These are phyloP conservation scores for Wickerhamiella brachini DNA, from an alignment of 805 yeast species.

Conservation along the genomic window DNA sequence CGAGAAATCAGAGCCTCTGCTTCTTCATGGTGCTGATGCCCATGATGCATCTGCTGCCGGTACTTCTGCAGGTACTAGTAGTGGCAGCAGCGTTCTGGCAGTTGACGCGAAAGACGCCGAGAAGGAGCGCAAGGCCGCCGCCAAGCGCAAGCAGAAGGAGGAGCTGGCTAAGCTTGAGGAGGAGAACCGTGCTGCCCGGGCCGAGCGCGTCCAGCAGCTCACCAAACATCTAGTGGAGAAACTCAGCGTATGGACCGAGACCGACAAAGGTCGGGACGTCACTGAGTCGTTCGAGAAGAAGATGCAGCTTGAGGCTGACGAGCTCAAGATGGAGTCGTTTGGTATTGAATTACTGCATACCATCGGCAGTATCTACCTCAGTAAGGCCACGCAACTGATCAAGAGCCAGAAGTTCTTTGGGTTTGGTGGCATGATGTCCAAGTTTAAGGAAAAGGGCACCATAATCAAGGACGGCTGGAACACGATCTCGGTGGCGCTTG, in stretches of 20 bases:
- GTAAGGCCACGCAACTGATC: constrained; percentile 60
- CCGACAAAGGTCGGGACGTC: constrained; percentile 50
- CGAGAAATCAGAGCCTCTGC: no score
- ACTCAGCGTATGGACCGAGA: constrained; percentile 50
- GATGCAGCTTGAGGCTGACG: constrained; percentile 72
- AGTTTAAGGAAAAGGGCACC: constrained; percentile 72
- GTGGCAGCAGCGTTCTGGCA: no score
- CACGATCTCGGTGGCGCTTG: constrained; percentile 71
- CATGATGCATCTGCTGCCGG: neutral
- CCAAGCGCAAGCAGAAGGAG: constrained; percentile 21
- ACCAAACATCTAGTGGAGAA: constrained; percentile 67
- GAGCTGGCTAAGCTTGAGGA: constrained; percentile 29
- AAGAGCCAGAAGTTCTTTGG: constrained; percentile 76
- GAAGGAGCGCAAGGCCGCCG: constrained; percentile 9
- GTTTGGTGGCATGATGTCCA: constrained; percentile 66
- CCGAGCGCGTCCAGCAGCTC: constrained; percentile 35
- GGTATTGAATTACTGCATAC: constrained; percentile 74
- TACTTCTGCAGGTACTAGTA: no score
- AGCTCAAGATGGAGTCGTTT: constrained; percentile 85
- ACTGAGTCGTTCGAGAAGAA: constrained; percentile 48
- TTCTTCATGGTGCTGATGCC: no score
- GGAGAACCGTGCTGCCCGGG: constrained; percentile 27
- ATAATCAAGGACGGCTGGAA: constrained; percentile 72
- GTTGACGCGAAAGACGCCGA: neutral
- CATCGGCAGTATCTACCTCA: constrained; percentile 65